Base-by-base conservation (phyloP, 805 yeast genomes). In the Suhomyces sp. region DNA sequence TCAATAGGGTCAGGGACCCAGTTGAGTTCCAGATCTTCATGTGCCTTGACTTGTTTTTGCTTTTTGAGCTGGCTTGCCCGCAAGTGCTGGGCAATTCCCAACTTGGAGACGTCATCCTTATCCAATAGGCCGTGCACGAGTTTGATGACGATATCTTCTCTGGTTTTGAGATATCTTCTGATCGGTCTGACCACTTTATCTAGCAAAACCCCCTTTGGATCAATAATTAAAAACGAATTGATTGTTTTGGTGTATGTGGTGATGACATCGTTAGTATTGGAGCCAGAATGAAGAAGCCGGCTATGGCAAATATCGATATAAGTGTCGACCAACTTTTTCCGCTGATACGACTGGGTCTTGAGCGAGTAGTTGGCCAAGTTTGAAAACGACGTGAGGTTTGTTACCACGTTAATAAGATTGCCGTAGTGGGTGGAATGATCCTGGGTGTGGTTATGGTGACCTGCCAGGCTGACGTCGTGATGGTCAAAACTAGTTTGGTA, bases 1-100 rank as follows among this genome's bases (percentile, higher is more conserved):
- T 90, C 97, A 13, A 88, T 78, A 0, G 97, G 97, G 58, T 89
- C 96, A 0, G 97, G 97, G 7, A 66, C 65, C 97, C 97, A 89
- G 45, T 79, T 72, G 2, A 83, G 60, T 56, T 80, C 84, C 9
- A 72, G 62, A 39, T 77, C 82, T 5, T 54, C 60, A 29, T 37
- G 13, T 4, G 19, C 21, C 7, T 13, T 41, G 15, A n/a, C 25
- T 21, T 40, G 21, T 31, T 47, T 33, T 2, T 37, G 17, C 12
- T 41, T 4, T 48, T 51, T n/a, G 43, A 27, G 4, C 20, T 44
- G 17, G 31, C 50, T 62, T 12, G 62, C 68, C 49, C 71, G 68
- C 10, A 90, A 68, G 53, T 84, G 86, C 4, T 71, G 69, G 0
- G 86, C 77, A 24, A 89, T 63, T 49, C 83, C 88, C 5, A 72